Conservation (phyloP, 495 filamentous ascomycete genomes). For the Mytilinidion resinicola region DNA sequence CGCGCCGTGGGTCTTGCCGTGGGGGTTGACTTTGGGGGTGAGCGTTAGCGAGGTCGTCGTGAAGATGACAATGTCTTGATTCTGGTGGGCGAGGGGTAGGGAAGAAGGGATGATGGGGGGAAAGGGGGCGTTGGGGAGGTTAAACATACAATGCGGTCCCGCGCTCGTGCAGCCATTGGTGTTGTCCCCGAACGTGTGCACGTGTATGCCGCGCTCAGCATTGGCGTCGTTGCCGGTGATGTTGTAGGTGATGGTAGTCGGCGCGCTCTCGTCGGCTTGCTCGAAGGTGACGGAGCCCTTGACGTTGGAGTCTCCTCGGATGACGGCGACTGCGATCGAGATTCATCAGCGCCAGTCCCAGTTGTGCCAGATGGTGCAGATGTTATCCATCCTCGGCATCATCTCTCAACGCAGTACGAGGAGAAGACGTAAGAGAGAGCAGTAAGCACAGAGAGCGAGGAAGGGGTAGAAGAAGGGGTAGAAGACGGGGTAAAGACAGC, state of each 20-base stretch:
- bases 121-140: background rate
- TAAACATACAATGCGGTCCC: constrained; percentile 81
- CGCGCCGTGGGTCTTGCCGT: constrained; percentile 83
- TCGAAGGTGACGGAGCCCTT: constrained; percentile 89
- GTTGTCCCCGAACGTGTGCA: constrained; percentile 99
- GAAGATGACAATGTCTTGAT: constrained; percentile 35
- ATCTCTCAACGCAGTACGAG: background rate
- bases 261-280: constrained; percentile 70
- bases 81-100: constrained; percentile 5
- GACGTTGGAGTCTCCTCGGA: constrained; percentile 94
- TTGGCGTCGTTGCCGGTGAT: constrained; percentile 90
- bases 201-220: constrained; percentile 93
- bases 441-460: no score
- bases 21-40: constrained; percentile 90
- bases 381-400: no score
- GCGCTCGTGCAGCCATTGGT: constrained; percentile 99
- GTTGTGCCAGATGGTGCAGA: background rate
- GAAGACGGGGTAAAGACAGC: no score
- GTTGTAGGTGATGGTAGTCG: constrained; percentile 85
- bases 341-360: background rate
- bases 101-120: no score
- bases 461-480: no score
- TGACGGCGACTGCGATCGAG: constrained; percentile 74
- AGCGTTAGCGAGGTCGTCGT: constrained; percentile 87
- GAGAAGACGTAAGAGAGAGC: no score